A percentile compares a stretch with the other conserved stretches of the same genome.
These are phyloP conservation scores for Starmerella bombi DNA, from an alignment of 805 yeast genomes.

Conservation along the genomic window DNA sequence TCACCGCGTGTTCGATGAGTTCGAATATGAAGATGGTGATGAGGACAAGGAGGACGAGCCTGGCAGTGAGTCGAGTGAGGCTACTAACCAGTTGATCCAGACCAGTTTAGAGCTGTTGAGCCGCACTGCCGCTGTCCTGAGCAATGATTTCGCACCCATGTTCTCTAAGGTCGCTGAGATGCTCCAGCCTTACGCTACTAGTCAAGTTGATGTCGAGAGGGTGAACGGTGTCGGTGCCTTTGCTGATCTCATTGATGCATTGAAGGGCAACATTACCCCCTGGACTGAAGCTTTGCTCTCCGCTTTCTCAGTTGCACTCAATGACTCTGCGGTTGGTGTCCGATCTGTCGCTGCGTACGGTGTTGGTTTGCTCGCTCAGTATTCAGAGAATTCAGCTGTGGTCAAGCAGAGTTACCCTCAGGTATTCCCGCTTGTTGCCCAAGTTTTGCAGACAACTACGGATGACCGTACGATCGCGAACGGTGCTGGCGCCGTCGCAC, in stretches of 20 bases:
- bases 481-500: slow-evolving; percentile 93
- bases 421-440: slow-evolving; percentile 53
- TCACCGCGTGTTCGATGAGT: slow-evolving; percentile 37
- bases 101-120: slow-evolving; percentile 77
- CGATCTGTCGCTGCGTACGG: slow-evolving; percentile 95
- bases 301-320: slow-evolving; percentile 52
- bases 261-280: slow-evolving; percentile 50
- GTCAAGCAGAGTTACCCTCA: slow-evolving; percentile 51
- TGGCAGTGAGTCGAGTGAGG: slow-evolving; percentile 40
- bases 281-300: slow-evolving; percentile 51
- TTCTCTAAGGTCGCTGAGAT: slow-evolving; percentile 59
- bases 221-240: slow-evolving; percentile 75
- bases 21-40: slow-evolving; percentile 47
- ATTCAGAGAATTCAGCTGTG: slow-evolving; percentile 40
- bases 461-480: slow-evolving; percentile 79
- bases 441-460: slow-evolving; percentile 60
- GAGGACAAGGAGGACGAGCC: slow-evolving; percentile 42
- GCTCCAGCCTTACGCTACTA: slow-evolving; percentile 35
- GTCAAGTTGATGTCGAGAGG: slow-evolving; percentile 57
- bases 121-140: slow-evolving; percentile 61
- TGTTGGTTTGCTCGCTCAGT: slow-evolving; percentile 60
- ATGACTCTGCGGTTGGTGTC: slow-evolving; percentile 62
- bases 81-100: slow-evolving; percentile 63
- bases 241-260: slow-evolving; percentile 74
- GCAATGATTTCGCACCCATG: slow-evolving; percentile 59